Base-by-base conservation (phyloP, 208 protist species). In the Leishmania amazonensis region DNA sequence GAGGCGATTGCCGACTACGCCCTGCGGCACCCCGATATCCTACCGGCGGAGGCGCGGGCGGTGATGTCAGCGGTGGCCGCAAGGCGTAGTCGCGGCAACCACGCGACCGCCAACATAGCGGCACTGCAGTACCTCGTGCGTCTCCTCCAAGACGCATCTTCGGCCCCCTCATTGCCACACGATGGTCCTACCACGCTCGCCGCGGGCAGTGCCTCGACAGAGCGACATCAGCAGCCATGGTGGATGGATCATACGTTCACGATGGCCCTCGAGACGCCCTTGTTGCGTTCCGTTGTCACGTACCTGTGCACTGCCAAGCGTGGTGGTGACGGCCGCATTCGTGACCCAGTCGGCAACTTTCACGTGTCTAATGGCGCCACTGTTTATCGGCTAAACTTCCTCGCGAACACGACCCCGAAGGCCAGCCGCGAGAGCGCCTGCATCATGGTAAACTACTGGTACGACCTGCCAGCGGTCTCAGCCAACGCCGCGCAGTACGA, bases 371-470 rank as follows among this genome's bases (percentile, higher is more conserved):
- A 97, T 76, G 95, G 95, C n/a, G 95, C 95, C 47, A 92, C 84
- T 17, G 86, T 96, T 62, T 88, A 88, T 71, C 86, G 91, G 42
- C 77, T 97, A 42, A 97, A 97, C 76, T 96, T 81, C 62, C 83
- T 96, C 28, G 93, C 79, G 45, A 96, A 97, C 85, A 85, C 87
- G 7, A 92, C 89, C n/a, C 74, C 78, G 21, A 75, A 90, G 77
- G 91, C 93, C 40, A 93, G 90, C 70, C 85, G 89, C 9, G 89
- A 96, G 79, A 95, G 92, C 73, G 93, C 84, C 47, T 94, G 90
- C 65, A 84, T 96, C 67, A 98, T 96, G 93, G 93, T 98, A 68
- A 98, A 98, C 83, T 98, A 98, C 85, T 88, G 88, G 78, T 98
- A 98, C 85, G 84, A 93, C 65, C 45, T 93, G n/a, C 70, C 81